phyloP scores from a whole-genome alignment of 495 filamentous ascomycete genomes.

The Aspergillus indologenus region DNA sequence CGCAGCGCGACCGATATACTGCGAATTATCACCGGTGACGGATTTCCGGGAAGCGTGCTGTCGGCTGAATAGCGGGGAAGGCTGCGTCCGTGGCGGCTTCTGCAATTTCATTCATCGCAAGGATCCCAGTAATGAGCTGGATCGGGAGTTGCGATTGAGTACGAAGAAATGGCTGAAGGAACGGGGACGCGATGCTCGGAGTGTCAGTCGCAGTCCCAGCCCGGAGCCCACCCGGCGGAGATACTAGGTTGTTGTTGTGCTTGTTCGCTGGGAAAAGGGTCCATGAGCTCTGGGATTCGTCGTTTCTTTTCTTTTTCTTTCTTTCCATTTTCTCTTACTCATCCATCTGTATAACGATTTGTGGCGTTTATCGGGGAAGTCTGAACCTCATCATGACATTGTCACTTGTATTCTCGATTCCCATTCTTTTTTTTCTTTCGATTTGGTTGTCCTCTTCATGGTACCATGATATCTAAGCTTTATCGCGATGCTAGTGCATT shows the following conservation, averaged over 20 bases:
- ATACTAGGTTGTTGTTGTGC: constrained; percentile 50
- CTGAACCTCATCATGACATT: neutral
- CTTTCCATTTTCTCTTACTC: constrained; percentile 2
- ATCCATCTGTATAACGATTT: neutral
- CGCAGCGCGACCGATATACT: constrained; percentile 95
- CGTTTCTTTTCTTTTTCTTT: constrained; percentile 12
- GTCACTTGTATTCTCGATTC: neutral
- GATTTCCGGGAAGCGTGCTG: constrained; percentile 99
- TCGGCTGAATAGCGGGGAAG: constrained; percentile 88
- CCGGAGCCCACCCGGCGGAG: constrained; percentile 72
- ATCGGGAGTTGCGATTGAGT: constrained; percentile 77
- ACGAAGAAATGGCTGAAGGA: constrained; percentile 96
- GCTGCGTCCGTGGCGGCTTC: constrained; percentile 93
- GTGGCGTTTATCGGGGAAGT: neutral
- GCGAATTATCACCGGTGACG: constrained; percentile 92
- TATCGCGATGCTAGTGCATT: neutral
- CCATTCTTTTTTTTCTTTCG: neutral
- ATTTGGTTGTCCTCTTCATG: constrained; percentile 1
- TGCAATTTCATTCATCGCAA: constrained; percentile 99
- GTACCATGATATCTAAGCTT: neutral
- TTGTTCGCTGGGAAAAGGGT: neutral
- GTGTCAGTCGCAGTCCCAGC: constrained; percentile 68
- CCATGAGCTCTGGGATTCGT: neutral
- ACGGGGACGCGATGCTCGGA: constrained; percentile 81
- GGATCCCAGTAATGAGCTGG: constrained; percentile 83